phyloP scores from a whole-genome alignment of 192 early-diverging fungal species.

The Coemansia sp. region DNA sequence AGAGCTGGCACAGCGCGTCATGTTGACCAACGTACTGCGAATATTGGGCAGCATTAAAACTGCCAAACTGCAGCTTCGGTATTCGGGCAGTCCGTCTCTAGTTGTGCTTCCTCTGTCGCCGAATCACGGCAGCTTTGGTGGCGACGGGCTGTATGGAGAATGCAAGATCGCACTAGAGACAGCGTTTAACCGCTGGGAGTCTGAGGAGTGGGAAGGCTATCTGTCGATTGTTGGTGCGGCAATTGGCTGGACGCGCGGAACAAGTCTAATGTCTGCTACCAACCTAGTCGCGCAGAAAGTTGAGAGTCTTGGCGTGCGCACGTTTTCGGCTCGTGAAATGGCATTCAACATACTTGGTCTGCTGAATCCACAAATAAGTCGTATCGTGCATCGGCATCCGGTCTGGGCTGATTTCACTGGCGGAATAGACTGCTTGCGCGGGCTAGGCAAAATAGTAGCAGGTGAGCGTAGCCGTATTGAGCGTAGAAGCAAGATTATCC shows the following conservation, averaged over 20 bases:
- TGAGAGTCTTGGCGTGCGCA: slow-evolving; percentile 80
- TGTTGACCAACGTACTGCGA: slow-evolving; percentile 89
- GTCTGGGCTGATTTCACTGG: slow-evolving; percentile 90
- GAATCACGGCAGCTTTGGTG: slow-evolving; percentile 92
- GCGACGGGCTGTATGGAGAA: slow-evolving; percentile 90
- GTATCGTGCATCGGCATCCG: slow-evolving; percentile 67
- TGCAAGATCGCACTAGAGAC: slow-evolving; percentile 90
- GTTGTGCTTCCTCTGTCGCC: slow-evolving; percentile 88
- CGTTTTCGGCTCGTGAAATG: slow-evolving; percentile 91
- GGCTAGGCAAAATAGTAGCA: background rate
- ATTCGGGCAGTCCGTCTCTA: slow-evolving; percentile 72
- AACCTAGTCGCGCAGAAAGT: slow-evolving; percentile 82
- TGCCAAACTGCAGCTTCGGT: slow-evolving; percentile 67
- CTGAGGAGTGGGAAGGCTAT: slow-evolving; percentile 86
- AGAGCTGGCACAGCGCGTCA: slow-evolving; percentile 88
- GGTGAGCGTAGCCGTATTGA: background rate
- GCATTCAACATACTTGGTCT: slow-evolving; percentile 90
- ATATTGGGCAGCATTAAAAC: slow-evolving; percentile 84
- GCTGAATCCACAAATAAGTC: slow-evolving; percentile 71
- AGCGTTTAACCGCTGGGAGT: slow-evolving; percentile 84
- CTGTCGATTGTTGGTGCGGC: slow-evolving; percentile 84
- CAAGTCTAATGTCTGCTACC: slow-evolving; percentile 86
- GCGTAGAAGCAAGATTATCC: background rate
- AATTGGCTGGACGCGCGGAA: slow-evolving; percentile 96
- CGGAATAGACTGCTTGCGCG: slow-evolving; percentile 65